Evolutionary conservation across 306 rosid genomes (phyloP), one percentile per base, ranked within the genome.

Genomic region (Alnus glutinosa): DNA sequence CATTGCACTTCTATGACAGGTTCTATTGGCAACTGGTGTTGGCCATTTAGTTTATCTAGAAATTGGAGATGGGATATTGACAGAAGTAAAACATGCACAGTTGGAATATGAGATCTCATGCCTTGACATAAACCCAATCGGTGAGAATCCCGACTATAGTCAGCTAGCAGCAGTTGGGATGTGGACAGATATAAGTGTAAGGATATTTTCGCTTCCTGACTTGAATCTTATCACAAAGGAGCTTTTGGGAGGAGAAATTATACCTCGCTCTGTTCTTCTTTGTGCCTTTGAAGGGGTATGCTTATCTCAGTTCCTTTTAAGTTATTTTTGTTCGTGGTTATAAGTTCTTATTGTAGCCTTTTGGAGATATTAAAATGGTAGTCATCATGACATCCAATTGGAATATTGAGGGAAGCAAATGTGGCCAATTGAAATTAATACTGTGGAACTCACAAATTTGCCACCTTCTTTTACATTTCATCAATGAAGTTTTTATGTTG

Each of bases 251-350:
- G 99, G 99, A 82, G 99, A 96, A 84, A 96, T 96, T 70, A 96
- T 93, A 89, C 99, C 99, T 54, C 93, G 98, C 71, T 96, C 98
- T 79, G 98, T 93, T 85, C 99, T 96, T 78, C 99, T 96, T n/a
- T 96, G 99, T 82, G 78, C 91, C 76, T 93, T 93, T 87, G 99
- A 96, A 89, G 99, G 98, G 98, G 99, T 93, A 89, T 58, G 94
- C 75, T 23, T 28, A 15, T 16, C 19, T 47, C 23, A 9, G 4
- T 71, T 63, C 55, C 75, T 18, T 75, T 18, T 32, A 51, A 1
- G 16, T 70, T 75, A 32, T 54, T 55, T 54, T 28, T 14, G 7
- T 52, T 51, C 54, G 54, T 32, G 42, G 12, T 52, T 64, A 30
- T 58, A n/a, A 55, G 55, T 73, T 70, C 50, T 16, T 57, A 39